Conservation (phyloP, 1,284 basidiomycete species). For the Sutorius eximius region DNA sequence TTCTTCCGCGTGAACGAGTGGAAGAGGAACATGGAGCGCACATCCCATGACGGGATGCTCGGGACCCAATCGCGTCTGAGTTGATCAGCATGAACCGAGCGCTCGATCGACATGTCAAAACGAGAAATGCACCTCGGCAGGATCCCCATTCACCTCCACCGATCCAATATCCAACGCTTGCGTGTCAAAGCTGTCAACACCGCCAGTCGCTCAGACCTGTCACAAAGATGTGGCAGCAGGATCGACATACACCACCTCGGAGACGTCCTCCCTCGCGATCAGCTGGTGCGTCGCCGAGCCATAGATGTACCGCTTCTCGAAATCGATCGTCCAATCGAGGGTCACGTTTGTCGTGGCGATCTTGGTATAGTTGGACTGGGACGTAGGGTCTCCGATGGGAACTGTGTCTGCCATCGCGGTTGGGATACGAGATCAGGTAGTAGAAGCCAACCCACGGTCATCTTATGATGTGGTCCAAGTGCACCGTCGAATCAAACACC, state of each 20-base stretch:
- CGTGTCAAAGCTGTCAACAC: constrained; percentile 69
- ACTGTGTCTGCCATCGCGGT: constrained; percentile 18
- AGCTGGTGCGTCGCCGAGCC: constrained; percentile 78
- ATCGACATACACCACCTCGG: constrained; percentile 59
- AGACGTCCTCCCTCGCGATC: constrained; percentile 58
- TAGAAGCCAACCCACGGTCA: too few species aligned
- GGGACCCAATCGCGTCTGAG: constrained; percentile 51
- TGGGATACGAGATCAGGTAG: not conserved
- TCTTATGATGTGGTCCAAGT: not conserved
- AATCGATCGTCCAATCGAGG: constrained; percentile 87
- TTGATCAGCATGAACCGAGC: not conserved
- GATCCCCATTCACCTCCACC: constrained; percentile 58
- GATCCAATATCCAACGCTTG: constrained; percentile 65
- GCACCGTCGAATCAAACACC: not conserved
- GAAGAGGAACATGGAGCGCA: constrained; percentile 58
- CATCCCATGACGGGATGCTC: constrained; percentile 75
- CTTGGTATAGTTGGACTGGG: constrained; percentile 78
- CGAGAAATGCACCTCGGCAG: constrained; percentile 13
- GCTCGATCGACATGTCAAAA: not conserved
- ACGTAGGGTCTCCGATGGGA: constrained; percentile 48
- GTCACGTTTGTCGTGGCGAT: constrained; percentile 49
- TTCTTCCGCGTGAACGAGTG: constrained; percentile 43
- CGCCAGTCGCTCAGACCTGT: not conserved
- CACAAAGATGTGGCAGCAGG: too few species aligned
- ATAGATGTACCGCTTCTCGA: constrained; percentile 60